Base-by-base conservation (phyloP, 805 yeast genomes). In the Cyberlindnera suaveolens region DNA sequence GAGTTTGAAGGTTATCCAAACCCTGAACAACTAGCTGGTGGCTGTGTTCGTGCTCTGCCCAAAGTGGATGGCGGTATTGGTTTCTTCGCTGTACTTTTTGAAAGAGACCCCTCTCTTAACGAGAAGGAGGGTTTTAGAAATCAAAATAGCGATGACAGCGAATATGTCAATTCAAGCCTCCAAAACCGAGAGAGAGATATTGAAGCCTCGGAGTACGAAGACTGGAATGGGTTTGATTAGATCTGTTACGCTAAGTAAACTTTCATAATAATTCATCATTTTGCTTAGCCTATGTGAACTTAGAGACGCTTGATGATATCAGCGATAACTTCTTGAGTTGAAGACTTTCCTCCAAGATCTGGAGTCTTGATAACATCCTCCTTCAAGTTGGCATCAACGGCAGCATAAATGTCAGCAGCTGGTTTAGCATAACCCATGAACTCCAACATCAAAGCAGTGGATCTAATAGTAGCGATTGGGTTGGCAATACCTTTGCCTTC, bases 31-130 rank as follows among this genome's bases (percentile, higher is more conserved):
- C 58, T 87, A 39, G 95, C 96, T 1, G 88, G 81, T 1, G 91
- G 93, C 0, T 90, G 97, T 65, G 80, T 93, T 0, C 71, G 99
- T 51, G 84, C 90, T 0, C 65, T 80, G 35, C 96, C 97, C 1
- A 82, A 78, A 48, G 83, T 75, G 36, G 99, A 93, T 61, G 99
- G 98, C 27, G 99, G 99, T n/a, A 93, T 93, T 54, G 99, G 99
- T 0, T 93, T 93, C 60, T 93, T 93, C 64, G 98, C 97, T 0
- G 98, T 90, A 1, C 82, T 93, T 44, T 91, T 93, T 60, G 85
- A 85, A 49, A 72, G 84, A 44, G 58, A 49, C 27, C 26, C 16
- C 31, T 40, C 31, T 23, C 6, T 20, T 18, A 34, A 20, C 27
- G 14, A 27, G 31, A 18, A n/a, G 23, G 20, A 18, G 32, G 33